Percentiles rank a stretch among this genome's conserved stretches.
These are phyloP conservation scores for Hyaloscypha variabilis DNA, from an alignment of 495 filamentous ascomycete genomes.

Conservation along the genomic window DNA sequence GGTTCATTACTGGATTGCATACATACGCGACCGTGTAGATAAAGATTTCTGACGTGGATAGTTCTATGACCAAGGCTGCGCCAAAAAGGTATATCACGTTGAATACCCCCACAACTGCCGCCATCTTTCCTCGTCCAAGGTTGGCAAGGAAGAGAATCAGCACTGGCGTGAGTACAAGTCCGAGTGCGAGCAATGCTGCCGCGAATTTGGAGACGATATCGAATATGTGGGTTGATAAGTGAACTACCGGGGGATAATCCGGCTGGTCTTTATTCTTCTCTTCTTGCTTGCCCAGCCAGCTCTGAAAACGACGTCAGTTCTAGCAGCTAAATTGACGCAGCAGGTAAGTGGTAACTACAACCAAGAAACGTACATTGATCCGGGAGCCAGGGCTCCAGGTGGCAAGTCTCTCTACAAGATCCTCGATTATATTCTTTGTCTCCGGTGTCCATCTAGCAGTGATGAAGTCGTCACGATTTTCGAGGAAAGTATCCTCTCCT, in stretches of 20 bases:
- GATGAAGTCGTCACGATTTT: slow-evolving; percentile 5
- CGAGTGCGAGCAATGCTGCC: not conserved
- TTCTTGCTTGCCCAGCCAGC: not conserved
- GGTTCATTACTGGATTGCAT: not conserved
- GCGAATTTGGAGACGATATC: not conserved
- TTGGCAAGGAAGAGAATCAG: not conserved
- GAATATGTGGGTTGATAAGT: not conserved
- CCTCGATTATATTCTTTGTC: not conserved
- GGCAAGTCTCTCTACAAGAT: not conserved
- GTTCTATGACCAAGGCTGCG: not conserved
- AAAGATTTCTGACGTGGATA: not conserved
- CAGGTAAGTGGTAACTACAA: not conserved
- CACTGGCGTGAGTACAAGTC: not conserved
- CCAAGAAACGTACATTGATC: not conserved
- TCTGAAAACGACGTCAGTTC: not conserved
- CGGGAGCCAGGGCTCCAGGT: not conserved
- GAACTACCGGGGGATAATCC: not conserved
- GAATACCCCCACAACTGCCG: not conserved
- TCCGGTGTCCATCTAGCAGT: not conserved
- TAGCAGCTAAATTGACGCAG: not conserved
- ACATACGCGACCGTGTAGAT: not conserved
- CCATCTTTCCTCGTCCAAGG: not conserved
- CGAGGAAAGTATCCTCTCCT: slow-evolving; percentile 10
- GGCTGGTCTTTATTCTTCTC: not conserved
- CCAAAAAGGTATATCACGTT: not conserved